A percentile compares a stretch with the other conserved stretches of the same genome.
Evolutionary conservation across 2,329 filamentous ascomycete species (phyloP).

Genomic region (Phaeoacremonium minimum): DNA sequence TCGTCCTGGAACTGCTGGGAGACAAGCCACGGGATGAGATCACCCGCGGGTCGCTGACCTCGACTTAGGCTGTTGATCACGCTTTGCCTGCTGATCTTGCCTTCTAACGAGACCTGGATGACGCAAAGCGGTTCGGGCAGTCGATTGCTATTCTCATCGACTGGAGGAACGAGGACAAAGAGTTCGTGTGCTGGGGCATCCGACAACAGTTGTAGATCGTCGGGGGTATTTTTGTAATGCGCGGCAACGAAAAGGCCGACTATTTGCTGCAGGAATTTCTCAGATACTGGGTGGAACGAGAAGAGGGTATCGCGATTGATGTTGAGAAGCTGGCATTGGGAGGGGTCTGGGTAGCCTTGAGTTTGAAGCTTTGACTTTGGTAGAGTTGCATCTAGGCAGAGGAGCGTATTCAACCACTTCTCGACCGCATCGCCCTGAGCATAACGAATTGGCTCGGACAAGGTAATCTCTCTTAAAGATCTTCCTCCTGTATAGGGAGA

Average conservation of each 20-base stretch:
- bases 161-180: slow-evolving; percentile 86
- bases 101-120: slow-evolving; percentile 90
- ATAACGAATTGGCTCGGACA: slow-evolving; percentile 93
- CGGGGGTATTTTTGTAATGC: slow-evolving; percentile 97
- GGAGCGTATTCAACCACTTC: slow-evolving; percentile 90
- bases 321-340: slow-evolving; percentile 84
- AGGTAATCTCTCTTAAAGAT: slow-evolving; percentile 83
- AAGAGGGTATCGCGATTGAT: slow-evolving; percentile 98
- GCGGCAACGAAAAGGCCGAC: slow-evolving; percentile 95
- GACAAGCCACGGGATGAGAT: slow-evolving; percentile 95
- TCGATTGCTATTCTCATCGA: slow-evolving; percentile 69
- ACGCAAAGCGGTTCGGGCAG: slow-evolving; percentile 93
- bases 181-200: slow-evolving; percentile 96
- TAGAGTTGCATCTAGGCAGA: slow-evolving; percentile 90
- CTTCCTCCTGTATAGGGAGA: slow-evolving; percentile 58
- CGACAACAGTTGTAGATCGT: slow-evolving; percentile 97
- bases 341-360: slow-evolving; percentile 83
- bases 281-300: slow-evolving; percentile 94
- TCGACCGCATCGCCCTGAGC: slow-evolving; percentile 86
- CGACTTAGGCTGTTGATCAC: slow-evolving; percentile 85
- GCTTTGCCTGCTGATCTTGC: slow-evolving; percentile 88
- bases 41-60: slow-evolving; percentile 83
- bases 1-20: slow-evolving; percentile 98
- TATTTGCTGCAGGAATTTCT: slow-evolving; percentile 97
- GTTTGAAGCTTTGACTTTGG: slow-evolving; percentile 69